Conservation (phyloP, 805 yeast genomes). For the Suhomyces canberraensis region DNA sequence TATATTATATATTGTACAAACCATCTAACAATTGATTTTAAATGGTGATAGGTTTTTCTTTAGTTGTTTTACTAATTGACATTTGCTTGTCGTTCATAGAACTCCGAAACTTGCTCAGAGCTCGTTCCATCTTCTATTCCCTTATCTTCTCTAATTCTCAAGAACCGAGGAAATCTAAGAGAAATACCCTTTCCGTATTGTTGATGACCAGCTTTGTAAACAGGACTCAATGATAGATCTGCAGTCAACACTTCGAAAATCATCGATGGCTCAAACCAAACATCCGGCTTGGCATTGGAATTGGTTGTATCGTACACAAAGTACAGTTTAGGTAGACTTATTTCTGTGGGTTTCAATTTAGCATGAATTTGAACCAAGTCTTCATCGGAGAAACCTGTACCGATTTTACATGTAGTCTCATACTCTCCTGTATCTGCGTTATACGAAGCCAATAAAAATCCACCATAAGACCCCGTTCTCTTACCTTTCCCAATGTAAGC, state of each 20-base stretch:
- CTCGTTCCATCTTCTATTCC: slow-evolving; percentile 82
- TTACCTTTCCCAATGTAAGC: slow-evolving; percentile 94
- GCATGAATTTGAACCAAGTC: slow-evolving; percentile 59
- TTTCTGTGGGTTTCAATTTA: slow-evolving; percentile 64
- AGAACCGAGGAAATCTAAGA: slow-evolving; percentile 82
- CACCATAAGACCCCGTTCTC: slow-evolving; percentile 93
- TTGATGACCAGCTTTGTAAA: slow-evolving; percentile 78
- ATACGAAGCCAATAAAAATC: slow-evolving; percentile 85
- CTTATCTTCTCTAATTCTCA: slow-evolving; percentile 83
- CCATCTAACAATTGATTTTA: too few species aligned
- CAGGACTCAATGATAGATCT: slow-evolving; percentile 82
- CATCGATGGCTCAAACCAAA: slow-evolving; percentile 87
- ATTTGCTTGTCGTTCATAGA: slow-evolving; percentile 70
- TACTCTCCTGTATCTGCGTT: slow-evolving; percentile 89
- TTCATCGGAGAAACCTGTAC: slow-evolving; percentile 94
- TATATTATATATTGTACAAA: too few species aligned
- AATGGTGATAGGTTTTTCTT: too few species aligned
- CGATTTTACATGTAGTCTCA: slow-evolving; percentile 95
- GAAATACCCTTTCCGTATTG: slow-evolving; percentile 81
- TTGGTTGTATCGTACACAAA: slow-evolving; percentile 59
- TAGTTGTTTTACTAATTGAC: slow-evolving; percentile 16
- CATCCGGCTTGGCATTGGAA: slow-evolving; percentile 76
- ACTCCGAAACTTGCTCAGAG: slow-evolving; percentile 78
- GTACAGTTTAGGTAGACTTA: slow-evolving; percentile 60
- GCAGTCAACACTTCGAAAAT: slow-evolving; percentile 91